Evolutionary conservation across 192 early-diverging fungal species (phyloP), one percentile per base, ranked within the genome.

Genomic region (Coemansia sp.): DNA sequence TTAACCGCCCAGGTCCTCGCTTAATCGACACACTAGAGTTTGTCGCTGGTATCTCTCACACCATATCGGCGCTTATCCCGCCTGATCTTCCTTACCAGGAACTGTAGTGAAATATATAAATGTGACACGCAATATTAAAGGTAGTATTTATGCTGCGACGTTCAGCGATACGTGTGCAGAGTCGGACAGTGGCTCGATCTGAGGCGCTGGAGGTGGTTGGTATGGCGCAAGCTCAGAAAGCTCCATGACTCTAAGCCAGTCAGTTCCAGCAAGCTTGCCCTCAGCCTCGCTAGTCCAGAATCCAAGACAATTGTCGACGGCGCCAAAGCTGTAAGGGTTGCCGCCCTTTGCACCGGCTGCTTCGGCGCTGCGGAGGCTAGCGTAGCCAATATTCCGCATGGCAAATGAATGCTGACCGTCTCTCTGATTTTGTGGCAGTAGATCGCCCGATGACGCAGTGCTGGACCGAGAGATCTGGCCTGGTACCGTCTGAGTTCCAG

Each of bases 241-340:
- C 44, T 70, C 59, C 79, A 82, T 82, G 34, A 55, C 74, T 6
- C 61, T 67, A 41, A 81, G 86, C 89, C 90, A 92, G 63, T 89
- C 75, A n/a, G 89, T 75, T 51, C 81, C 80, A 29, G 80, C 80
- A 66, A 89, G 72, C n/a, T 81, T 81, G 7, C 90, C 89, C 62
- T 81, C 75, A 12, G 80, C 68, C 3, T 82, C 87, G 14, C 79
- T 62, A 3, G 89, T 82, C 86, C 93, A 96, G 78, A 98, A 98
- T 17, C 93, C 92, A 3, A 91, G 50, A 68, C 93, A 95, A 78
- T 98, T 98, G 51, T 84, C 84, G 63, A 87, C 78, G 5, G 87
- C 60, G 6, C 96, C 96, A 78, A 88, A 87, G 72, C 92, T 90
- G 74, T 95, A 96, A 15, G 91, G 89, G 80, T 95, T 64, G 2